Conservation (phyloP, 768 basidiomycete species). For the Kondoa malvinella region DNA sequence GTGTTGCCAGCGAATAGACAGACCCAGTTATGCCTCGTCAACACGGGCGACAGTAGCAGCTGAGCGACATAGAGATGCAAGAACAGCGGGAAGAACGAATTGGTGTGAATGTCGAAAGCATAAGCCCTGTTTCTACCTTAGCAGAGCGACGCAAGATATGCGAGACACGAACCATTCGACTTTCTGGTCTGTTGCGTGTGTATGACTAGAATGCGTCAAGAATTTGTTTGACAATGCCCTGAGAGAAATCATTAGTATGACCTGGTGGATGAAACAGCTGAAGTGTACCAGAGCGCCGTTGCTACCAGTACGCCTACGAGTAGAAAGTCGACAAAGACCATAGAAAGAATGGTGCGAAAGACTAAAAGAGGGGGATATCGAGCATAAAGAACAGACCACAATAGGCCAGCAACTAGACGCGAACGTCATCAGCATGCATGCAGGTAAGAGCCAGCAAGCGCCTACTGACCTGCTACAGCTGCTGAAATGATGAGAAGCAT, state of each 20-base stretch:
- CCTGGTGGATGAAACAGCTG: background rate
- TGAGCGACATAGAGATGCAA: constrained; percentile 78
- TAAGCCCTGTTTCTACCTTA: constrained; percentile 50
- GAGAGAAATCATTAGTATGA: background rate
- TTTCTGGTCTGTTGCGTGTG: constrained; percentile 20
- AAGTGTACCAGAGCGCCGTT: constrained; percentile 53
- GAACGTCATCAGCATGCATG: background rate
- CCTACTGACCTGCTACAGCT: constrained; percentile 52
- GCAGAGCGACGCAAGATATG: constrained; percentile 47
- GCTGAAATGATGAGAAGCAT: constrained; percentile 60
- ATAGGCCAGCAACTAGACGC: constrained; percentile 51
- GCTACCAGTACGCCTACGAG: constrained; percentile 56
- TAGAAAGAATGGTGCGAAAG: constrained; percentile 47
- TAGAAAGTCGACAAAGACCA: constrained; percentile 80
- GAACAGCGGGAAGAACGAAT: constrained; percentile 88
- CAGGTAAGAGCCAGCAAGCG: background rate
- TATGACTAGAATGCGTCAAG: constrained; percentile 24
- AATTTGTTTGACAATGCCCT: constrained; percentile 24
- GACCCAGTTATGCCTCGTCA: constrained; percentile 77
- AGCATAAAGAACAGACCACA: constrained; percentile 73
- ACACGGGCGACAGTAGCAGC: constrained; percentile 63
- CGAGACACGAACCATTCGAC: constrained; percentile 18
- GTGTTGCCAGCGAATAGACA: constrained; percentile 86
- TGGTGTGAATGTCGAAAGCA: constrained; percentile 91
- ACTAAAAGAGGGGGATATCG: constrained; percentile 44